Evolutionary conservation across 305 asterid genomes (phyloP), one percentile per base, ranked within the genome.

Genomic region (Fraxinus sp.): DNA sequence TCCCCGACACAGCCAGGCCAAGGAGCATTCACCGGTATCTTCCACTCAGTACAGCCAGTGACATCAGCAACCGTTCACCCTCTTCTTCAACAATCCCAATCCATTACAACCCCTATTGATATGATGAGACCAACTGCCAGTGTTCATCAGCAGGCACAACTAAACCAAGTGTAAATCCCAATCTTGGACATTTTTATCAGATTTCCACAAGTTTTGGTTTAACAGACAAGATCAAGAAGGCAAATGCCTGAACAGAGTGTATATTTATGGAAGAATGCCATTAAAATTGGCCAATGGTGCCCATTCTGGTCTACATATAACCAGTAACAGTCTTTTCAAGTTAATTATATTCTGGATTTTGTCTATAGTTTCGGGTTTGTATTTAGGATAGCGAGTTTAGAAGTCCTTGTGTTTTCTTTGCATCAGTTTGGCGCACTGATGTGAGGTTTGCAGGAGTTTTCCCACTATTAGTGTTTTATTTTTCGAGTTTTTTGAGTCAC

Each of bases 41-140:
- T 90, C 85, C 98, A 93, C 86, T 97, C 97, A n/a, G 93, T 93
- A 79, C 97, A 89, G 86, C 94, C 93, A 66, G 91, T 90, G 68
- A 86, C 95, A 49, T 88, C 94, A 44, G 83, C 92, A 62, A 84
- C 91, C n/a, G 88, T 91, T 79, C 95, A 93, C 93, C 94, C 95
- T 37, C 91, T 95, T 57, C 77, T 91, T 87, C 98, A 95, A 74
- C 98, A 95, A 86, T 82, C 97, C 66, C 99, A 94, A 84, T 89
- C 97, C 82, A 87, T 94, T 77, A 87, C 94, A 36, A 93, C 88
- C 79, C 88, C 97, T 37, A 91, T 82, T 20, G 98, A 95, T 79
- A 92, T 92, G 93, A 93, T 84, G 66, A 94, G 92, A 77, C 93
- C 91, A 7, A 88, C 92, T 13, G 88, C 87, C 77, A 85, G 78